phyloP scores from a whole-genome alignment of 768 basidiomycete species.

The Psilocybe azurescens region DNA sequence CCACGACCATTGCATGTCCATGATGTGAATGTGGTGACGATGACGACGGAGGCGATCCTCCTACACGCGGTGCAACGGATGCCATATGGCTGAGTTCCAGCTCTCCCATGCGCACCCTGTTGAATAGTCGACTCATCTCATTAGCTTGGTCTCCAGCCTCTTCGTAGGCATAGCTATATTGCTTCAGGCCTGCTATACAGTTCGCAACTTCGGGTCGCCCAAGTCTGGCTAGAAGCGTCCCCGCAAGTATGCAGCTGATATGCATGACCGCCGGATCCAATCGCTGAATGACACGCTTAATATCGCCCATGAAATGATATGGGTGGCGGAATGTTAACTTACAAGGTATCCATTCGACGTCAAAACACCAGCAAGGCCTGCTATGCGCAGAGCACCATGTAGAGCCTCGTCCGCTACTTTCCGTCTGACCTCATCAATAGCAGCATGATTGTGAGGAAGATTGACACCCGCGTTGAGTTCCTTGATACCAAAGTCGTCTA shows the following conservation, averaged over 20 bases:
- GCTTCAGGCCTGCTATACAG: conserved; percentile 85
- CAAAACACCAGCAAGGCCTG: conserved; percentile 87
- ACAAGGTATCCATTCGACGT: conserved; percentile 89
- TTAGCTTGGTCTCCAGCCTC: conserved; percentile 81
- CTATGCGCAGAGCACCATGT: conserved; percentile 85
- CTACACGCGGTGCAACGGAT: conserved; percentile 39
- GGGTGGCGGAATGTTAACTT: conserved; percentile 28
- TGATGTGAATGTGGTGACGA: conserved; percentile 23
- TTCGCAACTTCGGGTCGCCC: conserved; percentile 83
- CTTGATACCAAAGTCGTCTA: conserved; percentile 85
- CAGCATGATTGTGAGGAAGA: conserved; percentile 41
- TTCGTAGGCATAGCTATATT: conserved; percentile 89
- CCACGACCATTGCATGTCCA: conserved; percentile 34
- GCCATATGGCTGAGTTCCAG: conserved; percentile 56
- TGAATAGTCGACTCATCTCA: conserved; percentile 64
- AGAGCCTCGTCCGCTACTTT: conserved; percentile 83
- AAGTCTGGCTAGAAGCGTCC: conserved; percentile 79
- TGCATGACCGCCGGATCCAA: conserved; percentile 91
- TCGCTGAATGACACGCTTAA: conserved; percentile 44
- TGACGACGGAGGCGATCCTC: conserved; percentile 28
- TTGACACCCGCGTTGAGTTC: conserved; percentile 60
- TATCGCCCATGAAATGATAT: conserved; percentile 4
- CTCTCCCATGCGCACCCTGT: conserved; percentile 45
- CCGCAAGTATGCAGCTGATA: conserved; percentile 84
- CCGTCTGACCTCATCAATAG: conserved; percentile 67